Evolutionary conservation across 345 rosid genomes (phyloP).

Genomic region (Aquilaria malaccensis): DNA sequence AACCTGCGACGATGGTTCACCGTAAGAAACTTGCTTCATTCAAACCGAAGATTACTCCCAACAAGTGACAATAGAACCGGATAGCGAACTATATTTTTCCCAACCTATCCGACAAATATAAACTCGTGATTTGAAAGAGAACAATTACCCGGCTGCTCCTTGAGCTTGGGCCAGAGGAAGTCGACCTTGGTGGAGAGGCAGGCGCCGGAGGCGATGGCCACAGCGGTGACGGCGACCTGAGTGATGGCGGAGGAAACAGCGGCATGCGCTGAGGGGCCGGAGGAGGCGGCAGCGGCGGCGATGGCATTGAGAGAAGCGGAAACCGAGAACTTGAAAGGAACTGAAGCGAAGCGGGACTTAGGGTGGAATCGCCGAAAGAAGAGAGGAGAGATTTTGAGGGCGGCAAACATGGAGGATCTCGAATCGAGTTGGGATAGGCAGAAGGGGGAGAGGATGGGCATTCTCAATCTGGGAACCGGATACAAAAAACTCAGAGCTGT

Average conservation of each 20-base stretch:
- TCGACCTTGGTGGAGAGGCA: conserved; percentile 71
- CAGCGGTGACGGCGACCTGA: conserved; percentile 48
- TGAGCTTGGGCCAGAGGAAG: conserved; percentile 61
- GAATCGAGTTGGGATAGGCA: conserved; percentile 9
- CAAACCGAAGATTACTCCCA: too few relatives aligned
- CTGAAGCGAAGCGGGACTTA: conserved; percentile 18
- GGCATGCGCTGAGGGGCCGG: conserved; percentile 35
- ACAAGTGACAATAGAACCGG: too few relatives aligned
- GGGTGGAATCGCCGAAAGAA: conserved; percentile 11
- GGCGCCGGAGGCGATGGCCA: conserved; percentile 78
- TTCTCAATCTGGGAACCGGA: neutral
- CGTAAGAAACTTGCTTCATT: neutral
- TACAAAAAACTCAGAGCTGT: too few relatives aligned
- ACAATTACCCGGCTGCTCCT: conserved; percentile 47
- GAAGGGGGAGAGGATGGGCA: neutral
- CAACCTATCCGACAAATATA: neutral
- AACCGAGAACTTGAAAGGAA: conserved; percentile 23
- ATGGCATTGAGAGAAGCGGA: conserved; percentile 37
- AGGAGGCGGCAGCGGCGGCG: conserved; percentile 38
- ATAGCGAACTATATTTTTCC: neutral
- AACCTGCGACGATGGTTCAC: conserved; percentile 31
- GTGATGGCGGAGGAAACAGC: conserved; percentile 26
- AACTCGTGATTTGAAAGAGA: neutral
- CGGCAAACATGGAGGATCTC: conserved; percentile 7
- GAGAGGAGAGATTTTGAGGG: conserved; percentile 8